Evolutionary conservation across 2,329 filamentous ascomycete species (phyloP).

Genomic region (Colletotrichum salicis): DNA sequence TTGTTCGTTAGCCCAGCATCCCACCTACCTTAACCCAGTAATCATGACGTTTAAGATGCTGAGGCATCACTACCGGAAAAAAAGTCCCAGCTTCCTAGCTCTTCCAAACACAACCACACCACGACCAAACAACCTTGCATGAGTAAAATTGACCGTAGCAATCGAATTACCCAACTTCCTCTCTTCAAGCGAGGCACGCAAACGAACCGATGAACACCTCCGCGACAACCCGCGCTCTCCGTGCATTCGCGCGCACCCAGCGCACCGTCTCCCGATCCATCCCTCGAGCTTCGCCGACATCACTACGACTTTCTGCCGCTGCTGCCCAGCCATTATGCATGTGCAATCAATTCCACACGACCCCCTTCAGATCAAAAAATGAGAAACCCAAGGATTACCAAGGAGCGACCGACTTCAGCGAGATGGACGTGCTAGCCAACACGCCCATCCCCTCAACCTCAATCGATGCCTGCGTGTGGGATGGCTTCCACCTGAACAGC

Average conservation of each 20-base stretch:
- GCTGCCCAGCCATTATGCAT: not conserved
- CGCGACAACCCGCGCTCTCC: conserved; percentile 14
- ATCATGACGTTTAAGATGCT: conserved; percentile 34
- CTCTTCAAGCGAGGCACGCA: not conserved
- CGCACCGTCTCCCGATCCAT: conserved; percentile 17
- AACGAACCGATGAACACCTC: conserved; percentile 5
- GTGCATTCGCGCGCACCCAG: conserved; percentile 28
- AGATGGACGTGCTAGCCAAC: conserved; percentile 81
- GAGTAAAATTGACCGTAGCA: not conserved
- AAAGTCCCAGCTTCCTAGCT: not conserved
- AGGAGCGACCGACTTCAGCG: conserved; percentile 71
- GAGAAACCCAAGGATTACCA: conserved; percentile 25
- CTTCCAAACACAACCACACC: not conserved
- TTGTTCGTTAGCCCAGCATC: not conserved
- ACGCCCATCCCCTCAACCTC: conserved; percentile 82
- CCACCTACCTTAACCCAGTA: conserved; percentile 17
- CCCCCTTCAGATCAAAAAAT: not conserved
- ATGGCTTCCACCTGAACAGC: conserved; percentile 89
- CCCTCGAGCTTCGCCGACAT: not conserved
- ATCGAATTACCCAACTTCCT: not conserved
- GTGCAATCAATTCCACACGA: conserved; percentile 24
- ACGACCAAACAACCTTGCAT: not conserved
- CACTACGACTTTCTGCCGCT: conserved; percentile 1
- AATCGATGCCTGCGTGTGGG: conserved; percentile 82
- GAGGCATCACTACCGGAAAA: not conserved